Base-by-base conservation (phyloP, 225 moss, liverwort and hornwort genomes). In the Polytrichum commune region DNA sequence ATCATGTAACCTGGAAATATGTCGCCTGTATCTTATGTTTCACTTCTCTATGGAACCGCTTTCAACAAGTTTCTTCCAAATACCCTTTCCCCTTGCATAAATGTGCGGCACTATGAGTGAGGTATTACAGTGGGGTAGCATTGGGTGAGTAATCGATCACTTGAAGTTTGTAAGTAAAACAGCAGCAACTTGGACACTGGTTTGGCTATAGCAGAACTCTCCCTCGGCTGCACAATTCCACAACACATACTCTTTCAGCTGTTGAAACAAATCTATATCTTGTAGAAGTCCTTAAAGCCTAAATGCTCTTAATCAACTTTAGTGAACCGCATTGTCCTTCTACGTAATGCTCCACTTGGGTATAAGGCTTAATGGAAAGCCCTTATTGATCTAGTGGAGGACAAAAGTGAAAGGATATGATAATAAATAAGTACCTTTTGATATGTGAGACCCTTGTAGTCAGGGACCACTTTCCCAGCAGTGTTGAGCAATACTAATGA, bases 401-500 rank as follows among this genome's bases (percentile, higher is more conserved):
- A 46, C 46, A 46, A 46, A 46, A 46, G 46, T 46, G 16, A 4
- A 16, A 13, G 16, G 46, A 46, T 16, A 46, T 16, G 46, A 46
- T 13, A 3, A 46, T 16, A 13, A 46, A 46, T 46, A 3, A 3
- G 46, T 74, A 92, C 96, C 96, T 92, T 89, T 7, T 81, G 75
- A 73, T 98, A 98, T 38, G 72, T 84, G n/a, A 92, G 83, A 27
- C 79, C 71, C 67, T 83, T 78, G 75, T 94, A 98, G 32, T 93
- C 82, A 53, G 90, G 90, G 58, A 98, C 72, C 68, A 98, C 94
- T 74, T 84, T 88, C 61, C 97, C 97, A 66, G 97, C 97, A 70
- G 89, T 80, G 78, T 94, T 95, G 70, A 98, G 81, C 67, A 98
- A 88, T 63, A 98, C 80, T 72, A 98, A 62, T 54, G 94, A 88